A percentile compares a stretch with the other conserved stretches of the same genome.
phyloP scores from a whole-genome alignment of 139 green algal species.

The Eudorina sp. region DNA sequence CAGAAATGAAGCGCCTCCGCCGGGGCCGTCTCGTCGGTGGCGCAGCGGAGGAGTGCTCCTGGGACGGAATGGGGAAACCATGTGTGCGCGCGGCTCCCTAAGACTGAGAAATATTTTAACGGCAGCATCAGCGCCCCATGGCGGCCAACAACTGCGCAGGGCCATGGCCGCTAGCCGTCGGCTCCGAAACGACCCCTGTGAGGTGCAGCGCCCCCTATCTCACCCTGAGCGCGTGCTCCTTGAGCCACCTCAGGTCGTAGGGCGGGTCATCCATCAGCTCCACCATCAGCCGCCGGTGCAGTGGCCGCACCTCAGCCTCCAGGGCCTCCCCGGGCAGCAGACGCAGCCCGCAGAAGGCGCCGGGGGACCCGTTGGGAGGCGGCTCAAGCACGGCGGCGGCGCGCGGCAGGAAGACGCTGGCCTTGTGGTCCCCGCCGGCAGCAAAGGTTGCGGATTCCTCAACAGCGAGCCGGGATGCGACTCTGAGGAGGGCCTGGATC shows the following conservation, averaged over 20 bases:
- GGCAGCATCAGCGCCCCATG: too few relatives aligned
- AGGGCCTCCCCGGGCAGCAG: conserved; percentile 62
- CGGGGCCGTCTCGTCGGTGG: neutral
- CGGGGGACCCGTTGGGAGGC: neutral
- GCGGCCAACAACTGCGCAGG: too few relatives aligned
- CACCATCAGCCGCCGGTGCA: conserved; percentile 43
- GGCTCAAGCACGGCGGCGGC: neutral
- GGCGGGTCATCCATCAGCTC: conserved; percentile 50
- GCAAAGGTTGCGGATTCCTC: neutral
- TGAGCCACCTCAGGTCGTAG: conserved; percentile 62
- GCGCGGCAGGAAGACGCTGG: neutral
- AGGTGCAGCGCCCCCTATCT: too few relatives aligned
- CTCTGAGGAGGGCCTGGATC: conserved; percentile 59
- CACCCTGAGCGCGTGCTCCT: neutral
- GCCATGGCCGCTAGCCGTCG: too few relatives aligned
- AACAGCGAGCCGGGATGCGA: conserved; percentile 2
- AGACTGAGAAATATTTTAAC: too few relatives aligned
- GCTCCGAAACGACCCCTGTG: too few relatives aligned
- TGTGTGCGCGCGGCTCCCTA: too few relatives aligned
- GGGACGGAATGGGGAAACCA: too few relatives aligned
- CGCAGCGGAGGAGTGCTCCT: neutral
- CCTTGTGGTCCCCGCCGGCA: too few relatives aligned
- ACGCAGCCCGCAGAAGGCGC: conserved; percentile 55
- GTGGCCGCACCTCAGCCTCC: neutral
- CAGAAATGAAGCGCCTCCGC: neutral